Percentiles rank a stretch among this genome's conserved stretches.
phyloP scores from a whole-genome alignment of 164 flowering plant genomes.

The Dillenia suffruticosa region DNA sequence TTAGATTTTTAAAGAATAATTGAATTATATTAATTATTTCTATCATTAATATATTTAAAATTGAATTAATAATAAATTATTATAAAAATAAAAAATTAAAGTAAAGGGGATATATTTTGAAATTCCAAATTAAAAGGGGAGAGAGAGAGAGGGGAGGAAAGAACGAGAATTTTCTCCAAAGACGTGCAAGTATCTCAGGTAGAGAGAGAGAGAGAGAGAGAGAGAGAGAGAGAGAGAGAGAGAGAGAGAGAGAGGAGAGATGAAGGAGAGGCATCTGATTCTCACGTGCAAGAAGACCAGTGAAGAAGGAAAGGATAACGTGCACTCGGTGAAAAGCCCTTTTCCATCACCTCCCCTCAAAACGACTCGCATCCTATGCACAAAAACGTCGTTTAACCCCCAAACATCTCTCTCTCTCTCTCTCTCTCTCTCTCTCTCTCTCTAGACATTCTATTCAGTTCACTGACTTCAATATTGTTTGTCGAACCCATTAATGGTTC shows the following conservation, averaged over 20 bases:
- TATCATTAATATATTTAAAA: too few relatives aligned
- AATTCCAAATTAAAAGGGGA: neutral
- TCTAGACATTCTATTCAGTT: neutral
- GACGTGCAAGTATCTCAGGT: too few relatives aligned
- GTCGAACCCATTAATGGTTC: slow-evolving; percentile 13
- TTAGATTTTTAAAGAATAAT: too few relatives aligned
- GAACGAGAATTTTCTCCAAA: neutral
- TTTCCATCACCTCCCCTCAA: neutral
- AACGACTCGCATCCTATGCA: neutral
- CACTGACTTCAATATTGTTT: neutral
- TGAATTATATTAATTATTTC: too few relatives aligned
- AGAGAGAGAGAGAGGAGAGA: too few relatives aligned
- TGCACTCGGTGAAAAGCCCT: neutral
- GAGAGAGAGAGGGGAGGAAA: slow-evolving; percentile 1
- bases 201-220: neutral
- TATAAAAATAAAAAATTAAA: neutral
- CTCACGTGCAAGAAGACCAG: neutral
- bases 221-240: neutral
- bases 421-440: neutral
- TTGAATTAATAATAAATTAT: too few relatives aligned
- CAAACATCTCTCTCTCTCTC: slow-evolving; percentile 6
- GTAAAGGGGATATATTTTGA: neutral
- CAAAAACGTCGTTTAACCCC: neutral
- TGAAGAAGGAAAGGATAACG: neutral
- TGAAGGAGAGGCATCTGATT: neutral